Percentiles rank a stretch among this genome's conserved stretches.
These are phyloP conservation scores for Arachis monticola DNA, from an alignment of 331 rosid species.

Conservation along the genomic window DNA sequence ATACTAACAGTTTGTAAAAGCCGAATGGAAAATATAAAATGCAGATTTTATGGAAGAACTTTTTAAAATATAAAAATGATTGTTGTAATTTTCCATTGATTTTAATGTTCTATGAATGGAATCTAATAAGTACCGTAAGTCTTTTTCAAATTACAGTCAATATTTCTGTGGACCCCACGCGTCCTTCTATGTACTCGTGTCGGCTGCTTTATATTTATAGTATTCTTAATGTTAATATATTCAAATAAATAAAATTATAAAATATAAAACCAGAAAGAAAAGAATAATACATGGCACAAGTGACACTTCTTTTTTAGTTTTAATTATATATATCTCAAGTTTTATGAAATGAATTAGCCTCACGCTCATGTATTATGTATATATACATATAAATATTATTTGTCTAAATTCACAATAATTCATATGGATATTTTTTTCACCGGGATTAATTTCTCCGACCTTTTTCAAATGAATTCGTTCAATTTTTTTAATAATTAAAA, in stretches of 20 bases:
- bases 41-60: no score
- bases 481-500: no score
- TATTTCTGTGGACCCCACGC: constrained; percentile 44
- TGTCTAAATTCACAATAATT: neutral
- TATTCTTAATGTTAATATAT: neutral
- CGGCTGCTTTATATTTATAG: constrained; percentile 46
- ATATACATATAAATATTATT: neutral
- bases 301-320: neutral
- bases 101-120: neutral
- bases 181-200: constrained; percentile 46
- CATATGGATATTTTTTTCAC: neutral
- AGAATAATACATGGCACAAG: neutral
- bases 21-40: no score
- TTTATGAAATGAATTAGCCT: neutral
- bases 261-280: neutral
- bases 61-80: no score
- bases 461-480: no score
- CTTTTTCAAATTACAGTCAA: constrained; percentile 5
- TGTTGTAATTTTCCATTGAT: neutral
- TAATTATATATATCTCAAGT: no score
- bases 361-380: neutral
- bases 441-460: neutral
- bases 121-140: neutral
- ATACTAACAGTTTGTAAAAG: no score
- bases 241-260: neutral